phyloP scores from a whole-genome alignment of 139 green algal species.

The Coccomyxa sp. region DNA sequence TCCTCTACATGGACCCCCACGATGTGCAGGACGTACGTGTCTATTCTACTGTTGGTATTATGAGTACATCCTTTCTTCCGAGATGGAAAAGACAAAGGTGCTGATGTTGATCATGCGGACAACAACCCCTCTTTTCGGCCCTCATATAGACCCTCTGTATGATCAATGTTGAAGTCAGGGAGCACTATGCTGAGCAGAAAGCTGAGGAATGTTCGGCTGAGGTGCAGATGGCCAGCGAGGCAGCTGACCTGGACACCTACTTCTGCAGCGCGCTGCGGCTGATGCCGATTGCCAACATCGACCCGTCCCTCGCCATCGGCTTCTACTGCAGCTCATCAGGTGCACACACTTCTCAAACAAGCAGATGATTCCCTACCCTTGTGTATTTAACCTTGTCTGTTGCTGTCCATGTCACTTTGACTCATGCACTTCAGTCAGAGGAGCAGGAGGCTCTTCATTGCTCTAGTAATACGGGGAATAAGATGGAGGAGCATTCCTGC shows the following conservation, averaged over 20 bases:
- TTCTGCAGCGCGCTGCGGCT: conserved; percentile 32
- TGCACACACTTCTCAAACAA: background rate
- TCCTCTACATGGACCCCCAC: conserved; percentile 85
- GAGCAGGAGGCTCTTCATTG: too few relatives aligned
- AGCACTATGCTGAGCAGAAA: too few relatives aligned
- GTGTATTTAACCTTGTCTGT: too few relatives aligned
- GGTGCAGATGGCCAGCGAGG: background rate
- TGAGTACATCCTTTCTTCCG: background rate
- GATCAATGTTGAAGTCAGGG: too few relatives aligned
- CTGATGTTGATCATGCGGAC: too few relatives aligned
- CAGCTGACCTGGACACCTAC: conserved; percentile 26
- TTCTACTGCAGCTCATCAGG: conserved; percentile 65
- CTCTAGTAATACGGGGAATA: too few relatives aligned
- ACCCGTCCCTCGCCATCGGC: conserved; percentile 82
- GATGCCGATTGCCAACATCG: conserved; percentile 62
- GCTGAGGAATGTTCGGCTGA: too few relatives aligned
- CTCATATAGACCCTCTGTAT: too few relatives aligned
- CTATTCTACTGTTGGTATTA: background rate
- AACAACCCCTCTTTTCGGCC: background rate
- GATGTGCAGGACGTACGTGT: conserved; percentile 53
- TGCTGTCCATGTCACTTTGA: too few relatives aligned
- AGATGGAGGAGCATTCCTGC: too few relatives aligned
- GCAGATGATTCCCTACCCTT: background rate
- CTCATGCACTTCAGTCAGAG: too few relatives aligned
- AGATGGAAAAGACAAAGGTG: background rate